Conservation (phyloP, 331 rosid species). For the Telfairia occidentalis region DNA sequence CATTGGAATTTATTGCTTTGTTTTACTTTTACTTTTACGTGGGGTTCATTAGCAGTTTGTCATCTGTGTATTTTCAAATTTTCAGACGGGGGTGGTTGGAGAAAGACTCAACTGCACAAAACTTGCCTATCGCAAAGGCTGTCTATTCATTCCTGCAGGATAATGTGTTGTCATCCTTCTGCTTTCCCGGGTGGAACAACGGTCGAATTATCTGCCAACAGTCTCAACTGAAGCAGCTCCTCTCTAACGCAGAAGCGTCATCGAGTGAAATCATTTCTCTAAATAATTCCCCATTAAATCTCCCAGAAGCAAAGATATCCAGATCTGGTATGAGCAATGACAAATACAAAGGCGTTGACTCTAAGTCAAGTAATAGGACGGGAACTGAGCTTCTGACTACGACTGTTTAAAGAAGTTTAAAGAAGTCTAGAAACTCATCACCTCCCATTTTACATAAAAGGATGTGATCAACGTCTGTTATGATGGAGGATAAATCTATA, state of each 20-base stretch:
- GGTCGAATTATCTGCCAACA: slow-evolving; percentile 71
- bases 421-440: background rate
- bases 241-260: slow-evolving; percentile 38
- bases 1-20: background rate
- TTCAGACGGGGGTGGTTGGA: slow-evolving; percentile 74
- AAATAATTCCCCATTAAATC: slow-evolving; percentile 34
- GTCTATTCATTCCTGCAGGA: slow-evolving; percentile 59
- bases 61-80: slow-evolving; percentile 17
- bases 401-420: slow-evolving; percentile 26
- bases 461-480: background rate
- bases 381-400: slow-evolving; percentile 54
- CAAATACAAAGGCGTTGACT: slow-evolving; percentile 31
- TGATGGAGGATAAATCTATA: too few species aligned
- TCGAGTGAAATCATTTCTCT: slow-evolving; percentile 36
- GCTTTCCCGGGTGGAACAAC: slow-evolving; percentile 65
- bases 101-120: slow-evolving; percentile 35
- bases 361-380: slow-evolving; percentile 32
- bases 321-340: slow-evolving; percentile 25
- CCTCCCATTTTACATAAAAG: background rate
- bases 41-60: background rate
- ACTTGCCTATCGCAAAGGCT: slow-evolving; percentile 52
- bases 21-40: background rate
- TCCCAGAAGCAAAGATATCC: slow-evolving; percentile 31
- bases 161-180: slow-evolving; percentile 36
- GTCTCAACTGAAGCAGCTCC: slow-evolving; percentile 52